Percentiles rank a stretch among this genome's conserved stretches.
Conservation (phyloP, 305 asterid species). For the Solanum hybrid region DNA sequence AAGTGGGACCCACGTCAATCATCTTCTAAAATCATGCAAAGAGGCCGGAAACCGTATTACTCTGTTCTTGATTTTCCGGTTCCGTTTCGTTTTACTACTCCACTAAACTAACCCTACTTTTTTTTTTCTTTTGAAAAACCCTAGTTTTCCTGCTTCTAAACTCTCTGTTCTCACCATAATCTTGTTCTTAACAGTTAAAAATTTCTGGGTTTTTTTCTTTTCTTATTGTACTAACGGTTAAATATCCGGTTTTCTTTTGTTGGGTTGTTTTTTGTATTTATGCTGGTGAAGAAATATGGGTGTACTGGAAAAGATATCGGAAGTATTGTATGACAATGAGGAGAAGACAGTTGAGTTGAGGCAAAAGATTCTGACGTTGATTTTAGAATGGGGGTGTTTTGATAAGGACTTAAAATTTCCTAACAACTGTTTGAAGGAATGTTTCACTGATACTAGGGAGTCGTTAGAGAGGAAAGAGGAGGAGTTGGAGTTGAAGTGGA, state of each 20-base stretch:
- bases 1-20: background rate
- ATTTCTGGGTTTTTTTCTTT: background rate
- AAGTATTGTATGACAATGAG: background rate
- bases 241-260: background rate
- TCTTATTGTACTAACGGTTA: background rate
- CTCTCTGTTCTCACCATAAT: background rate
- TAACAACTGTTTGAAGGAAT: background rate
- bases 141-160: background rate
- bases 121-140: background rate
- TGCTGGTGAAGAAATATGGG: slow-evolving; percentile 4
- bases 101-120: background rate
- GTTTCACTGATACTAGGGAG: background rate
- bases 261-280: background rate
- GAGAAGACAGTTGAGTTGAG: background rate
- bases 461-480: slow-evolving; percentile 11
- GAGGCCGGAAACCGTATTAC: background rate
- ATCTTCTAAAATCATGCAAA: background rate
- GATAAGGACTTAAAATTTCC: background rate
- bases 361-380: background rate
- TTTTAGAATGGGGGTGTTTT: background rate
- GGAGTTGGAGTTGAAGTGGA: slow-evolving; percentile 15
- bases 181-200: background rate
- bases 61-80: background rate
- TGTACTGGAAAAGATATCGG: slow-evolving; percentile 7
- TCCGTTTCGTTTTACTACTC: background rate